Base-by-base conservation (phyloP, 1,284 basidiomycete species). In the Ustilago esculenta region DNA sequence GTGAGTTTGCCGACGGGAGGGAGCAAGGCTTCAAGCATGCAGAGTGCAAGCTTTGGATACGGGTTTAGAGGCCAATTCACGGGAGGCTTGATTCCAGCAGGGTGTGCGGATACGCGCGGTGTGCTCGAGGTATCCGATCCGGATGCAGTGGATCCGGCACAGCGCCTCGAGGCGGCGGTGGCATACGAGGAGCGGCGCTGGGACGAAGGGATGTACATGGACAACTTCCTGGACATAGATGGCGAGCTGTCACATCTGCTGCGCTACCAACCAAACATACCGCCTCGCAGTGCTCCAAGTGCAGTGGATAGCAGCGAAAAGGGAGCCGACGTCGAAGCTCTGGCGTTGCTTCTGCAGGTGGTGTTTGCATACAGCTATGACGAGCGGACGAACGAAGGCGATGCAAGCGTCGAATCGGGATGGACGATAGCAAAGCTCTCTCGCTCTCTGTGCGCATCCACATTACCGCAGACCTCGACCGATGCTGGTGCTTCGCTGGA, bases 141-240 rank as follows among this genome's bases (percentile, higher is more conserved):
- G 32, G 37, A 30, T 3, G n/a, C 42, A 1, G 40, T 48, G 6
- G 45, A 44, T 21, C 46, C 48, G 14, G 40, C 12, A 9, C 15
- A 54, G 53, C 52, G 68, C 9, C 33, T 41, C 25, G 15, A 17
- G 18, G 30, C 15, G 12, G 68, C 68, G 5, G 17, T 35, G 23
- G 39, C 45, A 11, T 61, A 35, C 45, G 68, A 71, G 17, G 57
- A 66, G 30, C 10, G 54, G 29, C 45, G 32, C 2, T 71, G 68
- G 68, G 61, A 71, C 34, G 68, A 71, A 40, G 68, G 68, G 24
- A 37, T 60, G 20, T 71, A 71, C 51, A 65, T 71, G 61, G 61
- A 66, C 17, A 61, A 71, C 43, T 66, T 54, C 15, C 34, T 71
- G 17, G 61, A 71, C 20, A 29, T 61, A 11, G 68, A 71, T 23